Evolutionary conservation across 2,329 filamentous ascomycete genomes (phyloP).

Genomic region (Saccharata proteae): DNA sequence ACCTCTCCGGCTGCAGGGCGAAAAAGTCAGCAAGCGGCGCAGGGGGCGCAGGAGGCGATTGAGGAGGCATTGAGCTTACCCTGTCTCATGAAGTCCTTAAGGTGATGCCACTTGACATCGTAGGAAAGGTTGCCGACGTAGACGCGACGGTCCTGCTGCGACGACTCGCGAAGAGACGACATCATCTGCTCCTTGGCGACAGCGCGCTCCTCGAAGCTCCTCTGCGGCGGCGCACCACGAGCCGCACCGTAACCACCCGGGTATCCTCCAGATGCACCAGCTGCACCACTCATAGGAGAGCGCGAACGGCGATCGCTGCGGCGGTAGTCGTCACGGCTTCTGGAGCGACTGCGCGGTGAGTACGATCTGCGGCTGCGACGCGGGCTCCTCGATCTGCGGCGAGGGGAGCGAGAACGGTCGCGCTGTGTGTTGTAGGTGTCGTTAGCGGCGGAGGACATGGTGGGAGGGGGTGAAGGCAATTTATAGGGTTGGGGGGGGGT

Average conservation of each 20-base stretch:
- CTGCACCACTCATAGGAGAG: constrained; percentile 71
- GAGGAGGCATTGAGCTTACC: constrained; percentile 48
- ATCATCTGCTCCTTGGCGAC: constrained; percentile 91
- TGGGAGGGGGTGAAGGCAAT: constrained; percentile 5
- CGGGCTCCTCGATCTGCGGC: constrained; percentile 43
- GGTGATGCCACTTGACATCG: constrained; percentile 99
- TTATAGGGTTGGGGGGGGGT: constrained; percentile 7
- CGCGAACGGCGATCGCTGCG: constrained; percentile 48
- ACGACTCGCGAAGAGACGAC: constrained; percentile 83
- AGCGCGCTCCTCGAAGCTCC: constrained; percentile 73
- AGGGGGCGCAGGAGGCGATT: constrained; percentile 10
- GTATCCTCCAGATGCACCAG: constrained; percentile 57
- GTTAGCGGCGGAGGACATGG: constrained; percentile 9
- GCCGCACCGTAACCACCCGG: constrained; percentile 44
- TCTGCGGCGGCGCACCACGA: constrained; percentile 33
- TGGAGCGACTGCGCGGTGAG: constrained; percentile 57
- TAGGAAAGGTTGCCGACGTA: constrained; percentile 98
- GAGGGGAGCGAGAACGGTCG: constrained; percentile 71
- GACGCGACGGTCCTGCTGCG: constrained; percentile 97
- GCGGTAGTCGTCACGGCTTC: constrained; percentile 52
- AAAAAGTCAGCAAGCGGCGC: constrained; percentile 20
- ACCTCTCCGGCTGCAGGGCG: constrained; percentile 77
- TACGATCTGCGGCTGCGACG: constrained; percentile 47
- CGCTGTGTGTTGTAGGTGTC: constrained; percentile 41
- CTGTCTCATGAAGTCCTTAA: constrained; percentile 99